A percentile compares a stretch with the other conserved stretches of the same genome.
Evolutionary conservation across 108 stramenopile genomes (phyloP).

Genomic region (Epipyxis sp.): DNA sequence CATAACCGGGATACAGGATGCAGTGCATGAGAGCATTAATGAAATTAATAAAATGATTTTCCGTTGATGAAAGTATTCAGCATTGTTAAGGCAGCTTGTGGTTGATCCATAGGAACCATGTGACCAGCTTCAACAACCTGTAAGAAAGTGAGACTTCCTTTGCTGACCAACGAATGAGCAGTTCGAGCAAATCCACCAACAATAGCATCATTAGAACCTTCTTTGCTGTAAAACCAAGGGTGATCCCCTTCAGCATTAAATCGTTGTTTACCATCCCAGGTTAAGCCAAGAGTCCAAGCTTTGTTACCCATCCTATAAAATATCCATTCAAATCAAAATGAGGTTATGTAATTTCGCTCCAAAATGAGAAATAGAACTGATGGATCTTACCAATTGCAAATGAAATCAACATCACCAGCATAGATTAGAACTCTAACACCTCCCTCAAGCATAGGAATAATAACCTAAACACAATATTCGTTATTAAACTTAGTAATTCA

Average conservation of each 20-base stretch:
- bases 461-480: too few species aligned
- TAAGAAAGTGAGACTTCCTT: conserved; percentile 71
- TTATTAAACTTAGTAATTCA: too few species aligned
- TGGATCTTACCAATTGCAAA: conserved; percentile 75
- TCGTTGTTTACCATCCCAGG: conserved; percentile 73
- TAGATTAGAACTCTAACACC: conserved; percentile 76
- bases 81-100: conserved; percentile 46
- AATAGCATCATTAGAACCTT: conserved; percentile 52
- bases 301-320: conserved; percentile 69
- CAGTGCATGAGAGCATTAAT: too few species aligned
- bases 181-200: conserved; percentile 67
- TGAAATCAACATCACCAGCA: conserved; percentile 93
- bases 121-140: conserved; percentile 58
- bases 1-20: too few species aligned
- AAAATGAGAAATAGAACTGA: neutral
- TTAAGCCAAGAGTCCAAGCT: conserved; percentile 82
- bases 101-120: conserved; percentile 60
- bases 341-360: neutral
- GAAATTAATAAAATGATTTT: conserved; percentile 31
- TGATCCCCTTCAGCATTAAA: conserved; percentile 72
- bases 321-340: neutral
- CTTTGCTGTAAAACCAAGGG: neutral
- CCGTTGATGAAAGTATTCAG: conserved; percentile 44
- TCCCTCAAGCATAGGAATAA: conserved; percentile 74
- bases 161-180: conserved; percentile 18